Evolutionary conservation across 768 basidiomycete species (phyloP).

Genomic region (Boletus sensibilis): DNA sequence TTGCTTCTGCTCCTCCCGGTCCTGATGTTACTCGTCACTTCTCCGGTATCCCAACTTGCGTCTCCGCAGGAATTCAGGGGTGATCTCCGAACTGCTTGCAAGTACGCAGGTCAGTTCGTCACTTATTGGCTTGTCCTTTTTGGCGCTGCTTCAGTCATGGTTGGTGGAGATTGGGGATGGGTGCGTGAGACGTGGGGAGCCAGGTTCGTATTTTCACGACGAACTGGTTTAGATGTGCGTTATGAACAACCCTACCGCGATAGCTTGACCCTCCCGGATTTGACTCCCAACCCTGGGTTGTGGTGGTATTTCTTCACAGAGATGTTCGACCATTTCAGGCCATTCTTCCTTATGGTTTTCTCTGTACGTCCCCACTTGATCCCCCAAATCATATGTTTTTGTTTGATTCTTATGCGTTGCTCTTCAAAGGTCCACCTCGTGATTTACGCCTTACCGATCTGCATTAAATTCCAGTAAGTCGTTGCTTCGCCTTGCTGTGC

Average conservation of each 20-base stretch:
- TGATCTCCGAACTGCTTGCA: constrained; percentile 4
- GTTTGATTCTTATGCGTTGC: background rate
- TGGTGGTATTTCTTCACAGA: constrained; percentile 99
- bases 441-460: constrained; percentile 81
- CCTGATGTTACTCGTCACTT: constrained; percentile 58
- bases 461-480: constrained; percentile 81
- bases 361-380: constrained; percentile 51
- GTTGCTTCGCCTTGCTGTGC: background rate
- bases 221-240: background rate
- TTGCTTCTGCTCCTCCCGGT: constrained; percentile 65
- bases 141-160: constrained; percentile 48
- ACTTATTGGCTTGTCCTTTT: constrained; percentile 48
- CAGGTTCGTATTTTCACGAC: constrained; percentile 45
- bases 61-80: constrained; percentile 45
- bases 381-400: background rate
- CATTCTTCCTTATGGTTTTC: constrained; percentile 94
- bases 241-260: background rate
- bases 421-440: constrained; percentile 67
- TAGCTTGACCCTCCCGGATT: constrained; percentile 80
- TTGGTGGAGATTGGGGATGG: constrained; percentile 67
- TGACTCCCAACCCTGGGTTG: constrained; percentile 91
- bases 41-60: constrained; percentile 66
- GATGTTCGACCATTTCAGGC: constrained; percentile 97
- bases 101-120: constrained; percentile 47
- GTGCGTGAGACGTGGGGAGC: constrained; percentile 81